A percentile compares a stretch with the other conserved stretches of the same genome.
Conservation (phyloP, 176 grass and related monocot genomes). For the Carex littledalei region DNA sequence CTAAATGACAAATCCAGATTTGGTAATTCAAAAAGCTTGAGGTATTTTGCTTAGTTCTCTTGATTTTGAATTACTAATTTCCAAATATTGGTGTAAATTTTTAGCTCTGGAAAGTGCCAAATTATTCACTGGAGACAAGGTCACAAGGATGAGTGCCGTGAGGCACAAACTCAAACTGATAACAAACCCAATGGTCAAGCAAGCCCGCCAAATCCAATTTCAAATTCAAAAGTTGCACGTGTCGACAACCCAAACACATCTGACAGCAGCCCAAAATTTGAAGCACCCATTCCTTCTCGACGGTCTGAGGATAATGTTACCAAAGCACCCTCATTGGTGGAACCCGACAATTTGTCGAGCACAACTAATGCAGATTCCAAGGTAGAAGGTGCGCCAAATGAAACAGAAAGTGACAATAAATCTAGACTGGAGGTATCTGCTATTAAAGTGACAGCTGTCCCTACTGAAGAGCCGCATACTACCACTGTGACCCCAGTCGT, state of each 20-base stretch:
- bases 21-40: background rate
- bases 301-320: background rate
- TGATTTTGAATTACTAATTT: slow-evolving; percentile 15
- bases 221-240: slow-evolving; percentile 25
- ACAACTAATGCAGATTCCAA: background rate
- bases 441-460: slow-evolving; percentile 1
- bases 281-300: background rate
- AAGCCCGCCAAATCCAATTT: background rate
- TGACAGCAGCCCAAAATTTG: slow-evolving; percentile 30
- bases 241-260: slow-evolving; percentile 26
- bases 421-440: background rate
- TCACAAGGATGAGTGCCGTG: slow-evolving; percentile 74
- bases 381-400: background rate
- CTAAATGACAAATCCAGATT: background rate
- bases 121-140: slow-evolving; percentile 86
- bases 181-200: slow-evolving; percentile 12
- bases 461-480: background rate
- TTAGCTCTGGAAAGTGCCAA: slow-evolving; percentile 79
- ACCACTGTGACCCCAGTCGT: background rate
- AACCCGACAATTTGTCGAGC: background rate
- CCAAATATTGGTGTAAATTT: slow-evolving; percentile 9
- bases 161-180: slow-evolving; percentile 25
- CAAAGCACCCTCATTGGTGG: background rate
- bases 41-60: background rate
- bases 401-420: background rate